Conservation (phyloP, 1,284 basidiomycete genomes). For the Malassezia cuniculi region DNA sequence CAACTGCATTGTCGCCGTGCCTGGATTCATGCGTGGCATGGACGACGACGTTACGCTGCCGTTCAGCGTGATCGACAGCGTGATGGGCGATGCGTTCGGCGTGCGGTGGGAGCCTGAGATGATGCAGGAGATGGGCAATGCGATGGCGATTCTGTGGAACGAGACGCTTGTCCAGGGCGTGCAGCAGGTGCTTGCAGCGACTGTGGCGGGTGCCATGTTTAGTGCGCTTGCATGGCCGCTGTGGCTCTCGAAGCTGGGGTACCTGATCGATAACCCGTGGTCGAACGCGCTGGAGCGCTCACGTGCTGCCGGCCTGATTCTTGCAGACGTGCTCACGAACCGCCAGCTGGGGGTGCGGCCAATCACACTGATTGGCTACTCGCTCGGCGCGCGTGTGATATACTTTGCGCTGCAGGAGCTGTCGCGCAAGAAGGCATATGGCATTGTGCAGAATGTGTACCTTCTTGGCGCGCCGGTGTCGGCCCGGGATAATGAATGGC, state of each 20-base stretch:
- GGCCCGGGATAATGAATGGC: conserved; percentile 36
- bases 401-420: conserved; percentile 41
- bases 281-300: conserved; percentile 41
- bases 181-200: conserved; percentile 40
- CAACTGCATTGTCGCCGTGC: conserved; percentile 39
- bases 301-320: conserved; percentile 37
- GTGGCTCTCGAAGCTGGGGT: conserved; percentile 43
- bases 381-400: conserved; percentile 40
- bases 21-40: conserved; percentile 38
- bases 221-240: conserved; percentile 42
- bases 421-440: conserved; percentile 34
- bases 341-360: conserved; percentile 44
- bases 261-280: conserved; percentile 45
- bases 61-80: conserved; percentile 41
- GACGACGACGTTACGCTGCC: conserved; percentile 40
- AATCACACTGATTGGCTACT: conserved; percentile 42
- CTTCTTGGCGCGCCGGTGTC: conserved; percentile 42
- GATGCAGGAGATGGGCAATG: conserved; percentile 45
- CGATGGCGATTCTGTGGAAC: conserved; percentile 42
- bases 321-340: conserved; percentile 35
- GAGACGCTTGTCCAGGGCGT: conserved; percentile 44
- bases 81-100: conserved; percentile 43
- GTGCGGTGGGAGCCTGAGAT: conserved; percentile 45
- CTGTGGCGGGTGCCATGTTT: conserved; percentile 39
- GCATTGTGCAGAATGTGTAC: conserved; percentile 44